These are phyloP conservation scores for Pontederia paniculata DNA, from an alignment of 176 grass and related monocot species.

Conservation along the genomic window DNA sequence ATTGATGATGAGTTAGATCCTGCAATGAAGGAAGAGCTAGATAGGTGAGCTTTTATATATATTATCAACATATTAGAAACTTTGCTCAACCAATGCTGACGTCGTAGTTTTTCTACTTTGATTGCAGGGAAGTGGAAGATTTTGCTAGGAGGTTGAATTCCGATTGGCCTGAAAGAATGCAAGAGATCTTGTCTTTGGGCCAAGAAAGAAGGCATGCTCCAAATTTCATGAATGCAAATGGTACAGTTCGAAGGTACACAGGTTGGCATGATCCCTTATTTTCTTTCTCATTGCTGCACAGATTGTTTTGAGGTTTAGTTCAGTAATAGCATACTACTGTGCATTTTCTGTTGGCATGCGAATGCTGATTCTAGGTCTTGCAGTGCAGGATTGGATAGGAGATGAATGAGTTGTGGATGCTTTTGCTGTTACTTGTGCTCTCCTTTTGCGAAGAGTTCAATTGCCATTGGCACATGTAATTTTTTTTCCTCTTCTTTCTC, in stretches of 20 bases:
- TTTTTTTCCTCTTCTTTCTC: too few relatives aligned
- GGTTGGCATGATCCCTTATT: neutral
- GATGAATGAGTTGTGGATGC: neutral
- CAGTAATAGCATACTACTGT: neutral
- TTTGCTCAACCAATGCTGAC: too few relatives aligned
- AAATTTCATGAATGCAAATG: slow-evolving; percentile 29
- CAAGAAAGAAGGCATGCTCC: slow-evolving; percentile 60
- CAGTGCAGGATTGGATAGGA: slow-evolving; percentile 4
- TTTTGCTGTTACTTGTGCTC: too few relatives aligned
- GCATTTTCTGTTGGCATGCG: too few relatives aligned
- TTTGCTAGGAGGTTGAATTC: slow-evolving; percentile 95
- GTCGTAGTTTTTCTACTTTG: neutral
- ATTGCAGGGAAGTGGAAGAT: slow-evolving; percentile 92
- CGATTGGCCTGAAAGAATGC: slow-evolving; percentile 90
- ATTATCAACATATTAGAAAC: too few relatives aligned
- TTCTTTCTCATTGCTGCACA: neutral
- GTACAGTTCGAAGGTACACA: slow-evolving; percentile 1
- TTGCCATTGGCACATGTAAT: too few relatives aligned
- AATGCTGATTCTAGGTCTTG: neutral
- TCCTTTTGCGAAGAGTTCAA: too few relatives aligned
- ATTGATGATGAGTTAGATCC: slow-evolving; percentile 96
- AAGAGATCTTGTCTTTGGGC: slow-evolving; percentile 49
- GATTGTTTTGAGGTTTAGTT: neutral
- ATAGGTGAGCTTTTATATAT: slow-evolving; percentile 41
- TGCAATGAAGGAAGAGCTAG: slow-evolving; percentile 96